A percentile compares a stretch with the other conserved stretches of the same genome.
phyloP scores from a whole-genome alignment of 768 basidiomycete genomes.

The Antrodiella citrinella region DNA sequence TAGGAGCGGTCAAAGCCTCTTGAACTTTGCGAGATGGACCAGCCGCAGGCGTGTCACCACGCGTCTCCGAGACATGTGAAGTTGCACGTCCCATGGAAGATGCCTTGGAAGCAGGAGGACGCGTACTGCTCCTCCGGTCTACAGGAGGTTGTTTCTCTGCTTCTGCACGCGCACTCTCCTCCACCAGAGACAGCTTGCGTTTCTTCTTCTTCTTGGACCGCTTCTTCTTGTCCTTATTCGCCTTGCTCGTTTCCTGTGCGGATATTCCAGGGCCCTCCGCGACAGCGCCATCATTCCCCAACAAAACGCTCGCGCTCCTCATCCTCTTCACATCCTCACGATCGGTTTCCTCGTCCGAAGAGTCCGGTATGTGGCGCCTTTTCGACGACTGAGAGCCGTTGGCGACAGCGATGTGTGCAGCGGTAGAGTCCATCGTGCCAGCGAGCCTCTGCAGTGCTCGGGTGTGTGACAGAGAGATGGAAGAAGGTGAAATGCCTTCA shows the following conservation, averaged over 20 bases:
- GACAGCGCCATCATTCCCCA: neutral
- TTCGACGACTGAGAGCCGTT: neutral
- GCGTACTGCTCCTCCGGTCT: neutral
- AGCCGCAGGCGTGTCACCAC: neutral
- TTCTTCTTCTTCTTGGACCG: constrained; percentile 18
- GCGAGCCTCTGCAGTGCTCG: too few relatives aligned
- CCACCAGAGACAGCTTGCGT: constrained; percentile 15
- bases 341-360: constrained; percentile 8
- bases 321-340: neutral
- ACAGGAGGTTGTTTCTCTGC: neutral
- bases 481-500: too few relatives aligned
- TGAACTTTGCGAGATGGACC: neutral
- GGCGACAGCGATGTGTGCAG: neutral
- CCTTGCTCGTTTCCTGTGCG: neutral
- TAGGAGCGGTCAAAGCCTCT: too few relatives aligned
- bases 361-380: constrained; percentile 7
- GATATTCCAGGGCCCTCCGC: neutral
- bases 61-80: neutral
- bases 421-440: neutral
- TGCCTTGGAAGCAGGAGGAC: neutral
- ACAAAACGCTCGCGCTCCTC: constrained; percentile 6
- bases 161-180: neutral
- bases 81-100: neutral
- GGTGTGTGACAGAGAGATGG: too few relatives aligned
- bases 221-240: constrained; percentile 16